A percentile compares a stretch with the other conserved stretches of the same genome.
Conservation (phyloP, 176 grass and related monocot genomes). For the Phoenix dactylifera region DNA sequence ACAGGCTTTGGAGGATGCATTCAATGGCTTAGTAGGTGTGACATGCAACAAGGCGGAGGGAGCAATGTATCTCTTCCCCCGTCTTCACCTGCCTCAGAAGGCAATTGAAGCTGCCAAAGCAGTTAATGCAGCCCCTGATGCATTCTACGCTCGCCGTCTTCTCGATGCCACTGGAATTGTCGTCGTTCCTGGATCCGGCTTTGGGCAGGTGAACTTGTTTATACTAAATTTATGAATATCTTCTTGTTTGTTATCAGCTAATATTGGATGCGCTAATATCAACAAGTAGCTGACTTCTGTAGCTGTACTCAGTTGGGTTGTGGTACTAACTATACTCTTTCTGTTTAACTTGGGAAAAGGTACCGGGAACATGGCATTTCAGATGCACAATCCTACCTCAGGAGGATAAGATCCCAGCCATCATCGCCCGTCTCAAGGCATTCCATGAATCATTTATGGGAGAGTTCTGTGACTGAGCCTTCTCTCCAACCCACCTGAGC, state of each 20-base stretch:
- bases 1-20: conserved; percentile 95
- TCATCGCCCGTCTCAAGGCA: conserved; percentile 53
- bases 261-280: no score
- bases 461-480: conserved; percentile 36
- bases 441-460: conserved; percentile 87
- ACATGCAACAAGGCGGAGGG: conserved; percentile 96
- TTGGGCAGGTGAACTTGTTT: conserved; percentile 58
- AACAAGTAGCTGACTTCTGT: not conserved
- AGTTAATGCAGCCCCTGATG: conserved; percentile 55
- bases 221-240: no score
- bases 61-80: conserved; percentile 96
- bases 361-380: conserved; percentile 88
- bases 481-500: no score
- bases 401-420: conserved; percentile 83
- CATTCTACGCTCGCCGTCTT: conserved; percentile 66
- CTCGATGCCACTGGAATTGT: conserved; percentile 84
- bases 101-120: conserved; percentile 69
- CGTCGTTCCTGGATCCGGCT: conserved; percentile 75
- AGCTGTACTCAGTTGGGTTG: not conserved
- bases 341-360: conserved; percentile 31
- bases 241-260: no score
- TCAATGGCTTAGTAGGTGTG: conserved; percentile 82
- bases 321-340: not conserved
- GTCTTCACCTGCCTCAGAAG: conserved; percentile 62
- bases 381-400: conserved; percentile 95